phyloP scores from a whole-genome alignment of 177 flowering plant genomes.

The Vitis hybrid region DNA sequence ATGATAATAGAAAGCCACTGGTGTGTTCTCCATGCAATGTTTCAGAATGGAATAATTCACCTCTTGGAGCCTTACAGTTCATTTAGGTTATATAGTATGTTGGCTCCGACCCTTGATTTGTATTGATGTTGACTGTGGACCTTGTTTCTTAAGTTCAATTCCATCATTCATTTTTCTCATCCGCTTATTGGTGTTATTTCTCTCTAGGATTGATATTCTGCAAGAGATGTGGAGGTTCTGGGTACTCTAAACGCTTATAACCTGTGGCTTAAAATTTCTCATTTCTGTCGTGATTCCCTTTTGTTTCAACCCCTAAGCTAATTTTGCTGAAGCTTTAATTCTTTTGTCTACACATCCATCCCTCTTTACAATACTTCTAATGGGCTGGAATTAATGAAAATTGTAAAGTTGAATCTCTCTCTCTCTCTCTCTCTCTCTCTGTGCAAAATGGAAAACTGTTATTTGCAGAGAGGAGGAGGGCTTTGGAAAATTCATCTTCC shows the following conservation, averaged over 20 bases:
- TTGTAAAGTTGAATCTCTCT: not conserved
- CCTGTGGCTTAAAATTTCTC: conserved; percentile 2
- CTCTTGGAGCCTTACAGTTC: too few relatives aligned
- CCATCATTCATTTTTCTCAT: not conserved
- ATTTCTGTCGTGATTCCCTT: not conserved
- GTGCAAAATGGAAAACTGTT: too few relatives aligned
- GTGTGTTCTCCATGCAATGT: too few relatives aligned
- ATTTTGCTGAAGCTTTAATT: conserved; percentile 5
- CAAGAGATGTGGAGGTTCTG: conserved; percentile 92
- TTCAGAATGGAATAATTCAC: too few relatives aligned
- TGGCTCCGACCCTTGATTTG: too few relatives aligned
- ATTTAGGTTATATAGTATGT: too few relatives aligned
- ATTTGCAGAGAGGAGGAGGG: too few relatives aligned
- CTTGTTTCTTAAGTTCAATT: not conserved
- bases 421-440: not conserved
- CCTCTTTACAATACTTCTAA: not conserved
- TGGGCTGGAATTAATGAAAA: not conserved
- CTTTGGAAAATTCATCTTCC: too few relatives aligned
- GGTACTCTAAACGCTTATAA: conserved; percentile 81
- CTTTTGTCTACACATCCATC: not conserved
- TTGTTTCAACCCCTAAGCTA: conserved; percentile 8
- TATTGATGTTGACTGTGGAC: too few relatives aligned
- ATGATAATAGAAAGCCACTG: too few relatives aligned
- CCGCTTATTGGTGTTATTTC: not conserved
- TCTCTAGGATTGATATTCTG: conserved; percentile 73